Conservation (phyloP, 805 yeast genomes). For the Cyberlindnera petersonii region DNA sequence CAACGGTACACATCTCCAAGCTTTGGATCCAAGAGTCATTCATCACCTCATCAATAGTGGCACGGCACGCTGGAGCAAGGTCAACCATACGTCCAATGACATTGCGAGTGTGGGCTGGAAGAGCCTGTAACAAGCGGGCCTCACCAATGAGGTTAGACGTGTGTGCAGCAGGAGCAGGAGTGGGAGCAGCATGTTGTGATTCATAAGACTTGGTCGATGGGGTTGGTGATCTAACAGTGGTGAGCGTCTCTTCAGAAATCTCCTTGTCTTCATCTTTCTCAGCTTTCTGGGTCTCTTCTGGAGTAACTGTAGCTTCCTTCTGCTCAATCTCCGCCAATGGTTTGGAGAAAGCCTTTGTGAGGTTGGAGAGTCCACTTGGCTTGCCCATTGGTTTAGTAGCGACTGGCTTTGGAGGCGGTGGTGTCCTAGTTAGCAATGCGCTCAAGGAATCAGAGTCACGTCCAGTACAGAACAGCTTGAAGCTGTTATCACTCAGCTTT, state of each 20-base stretch:
- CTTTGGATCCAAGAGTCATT: conserved; percentile 63
- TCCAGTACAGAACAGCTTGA: conserved; percentile 75
- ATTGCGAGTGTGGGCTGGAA: conserved; percentile 65
- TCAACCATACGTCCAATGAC: conserved; percentile 75
- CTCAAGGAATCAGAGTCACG: conserved; percentile 65
- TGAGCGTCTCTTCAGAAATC: conserved; percentile 7
- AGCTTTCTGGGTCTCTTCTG: background rate
- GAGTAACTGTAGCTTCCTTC: background rate
- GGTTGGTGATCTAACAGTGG: conserved; percentile 11
- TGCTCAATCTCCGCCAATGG: conserved; percentile 23
- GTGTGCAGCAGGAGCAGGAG: conserved; percentile 37
- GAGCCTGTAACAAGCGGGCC: conserved; percentile 62
- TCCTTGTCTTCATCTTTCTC: conserved; percentile 11
- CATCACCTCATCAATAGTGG: conserved; percentile 75
- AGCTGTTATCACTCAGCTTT: conserved; percentile 72
- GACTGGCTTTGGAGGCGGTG: conserved; percentile 44
- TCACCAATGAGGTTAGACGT: conserved; percentile 70
- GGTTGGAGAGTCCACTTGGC: conserved; percentile 24
- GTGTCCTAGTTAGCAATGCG: conserved; percentile 52
- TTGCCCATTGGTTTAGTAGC: conserved; percentile 22
- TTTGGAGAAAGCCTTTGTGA: conserved; percentile 26
- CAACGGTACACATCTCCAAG: conserved; percentile 67
- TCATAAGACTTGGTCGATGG: conserved; percentile 14
- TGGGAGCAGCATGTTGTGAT: background rate
- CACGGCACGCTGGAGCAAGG: conserved; percentile 81